Conservation (phyloP, 352 stramenopile genomes). For the Phytophthora tentaculata region DNA sequence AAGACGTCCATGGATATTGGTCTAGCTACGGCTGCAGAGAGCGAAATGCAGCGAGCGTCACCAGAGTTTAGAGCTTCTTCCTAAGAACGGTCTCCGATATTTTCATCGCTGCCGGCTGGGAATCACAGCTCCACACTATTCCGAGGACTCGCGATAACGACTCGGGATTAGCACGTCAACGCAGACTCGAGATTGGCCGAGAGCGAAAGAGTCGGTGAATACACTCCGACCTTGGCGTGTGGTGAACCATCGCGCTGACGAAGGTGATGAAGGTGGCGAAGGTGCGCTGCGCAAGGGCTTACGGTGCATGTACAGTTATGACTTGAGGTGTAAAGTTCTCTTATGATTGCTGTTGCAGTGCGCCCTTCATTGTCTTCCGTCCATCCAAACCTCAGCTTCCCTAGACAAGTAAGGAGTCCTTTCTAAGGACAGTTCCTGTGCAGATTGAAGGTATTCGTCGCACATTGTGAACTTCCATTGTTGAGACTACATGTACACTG, state of each 20-base stretch:
- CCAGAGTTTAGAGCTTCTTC: conserved; percentile 12
- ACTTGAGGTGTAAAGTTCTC: no score
- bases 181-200: conserved; percentile 4
- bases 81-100: conserved; percentile 22
- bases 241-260: background rate
- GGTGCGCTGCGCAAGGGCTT: no score
- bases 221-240: background rate
- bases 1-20: conserved; percentile 28
- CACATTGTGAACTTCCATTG: background rate
- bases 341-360: no score
- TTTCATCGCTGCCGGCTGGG: conserved; percentile 20
- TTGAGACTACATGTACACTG: no score
- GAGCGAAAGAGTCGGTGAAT: conserved; percentile 15
- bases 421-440: no score
- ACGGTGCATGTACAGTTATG: background rate
- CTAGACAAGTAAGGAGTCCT: no score
- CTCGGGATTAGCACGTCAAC: conserved; percentile 13
- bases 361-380: no score
- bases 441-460: no score
- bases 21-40: background rate
- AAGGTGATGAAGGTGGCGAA: background rate
- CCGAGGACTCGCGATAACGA: conserved; percentile 17
- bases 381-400: no score
- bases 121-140: conserved; percentile 20
- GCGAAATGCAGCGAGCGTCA: conserved; percentile 12